phyloP scores from a whole-genome alignment of 805 yeast species.

The Lachancea dasiensis region DNA sequence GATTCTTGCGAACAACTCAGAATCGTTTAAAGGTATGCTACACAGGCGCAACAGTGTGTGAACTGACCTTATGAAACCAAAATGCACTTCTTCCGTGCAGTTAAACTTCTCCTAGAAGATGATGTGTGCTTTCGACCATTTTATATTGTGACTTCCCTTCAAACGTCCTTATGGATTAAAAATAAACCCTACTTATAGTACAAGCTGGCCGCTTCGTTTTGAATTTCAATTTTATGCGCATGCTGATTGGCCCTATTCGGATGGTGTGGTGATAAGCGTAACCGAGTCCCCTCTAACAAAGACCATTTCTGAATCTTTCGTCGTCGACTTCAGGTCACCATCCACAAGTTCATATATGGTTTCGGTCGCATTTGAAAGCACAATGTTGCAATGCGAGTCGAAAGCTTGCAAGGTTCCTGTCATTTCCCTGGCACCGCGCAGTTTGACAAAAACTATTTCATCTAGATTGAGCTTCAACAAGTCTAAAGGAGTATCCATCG shows the following conservation, averaged over 20 bases:
- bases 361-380: conserved; percentile 87
- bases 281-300: conserved; percentile 98
- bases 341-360: conserved; percentile 58
- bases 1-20: conserved; percentile 19
- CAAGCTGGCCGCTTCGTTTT: conserved; percentile 2
- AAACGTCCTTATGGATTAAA: not conserved
- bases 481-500: conserved; percentile 75
- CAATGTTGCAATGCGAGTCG: conserved; percentile 95
- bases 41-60: conserved; percentile 63
- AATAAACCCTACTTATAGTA: conserved; percentile 2
- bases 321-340: conserved; percentile 39
- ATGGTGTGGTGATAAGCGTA: conserved; percentile 61
- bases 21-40: conserved; percentile 30
- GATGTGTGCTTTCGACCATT: too few relatives aligned
- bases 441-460: conserved; percentile 78
- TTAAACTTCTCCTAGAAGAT: too few relatives aligned
- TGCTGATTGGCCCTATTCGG: conserved; percentile 18
- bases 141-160: not conserved
- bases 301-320: conserved; percentile 74
- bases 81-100: too few relatives aligned
- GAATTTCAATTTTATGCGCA: conserved; percentile 2
- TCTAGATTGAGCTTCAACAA: conserved; percentile 79
- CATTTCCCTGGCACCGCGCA: conserved; percentile 91
- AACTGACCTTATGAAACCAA: too few relatives aligned
- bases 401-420: conserved; percentile 86